Percentiles rank a stretch among this genome's conserved stretches.
Evolutionary conservation across 768 basidiomycete species (phyloP).

Genomic region (Sporobolomyces roseus): DNA sequence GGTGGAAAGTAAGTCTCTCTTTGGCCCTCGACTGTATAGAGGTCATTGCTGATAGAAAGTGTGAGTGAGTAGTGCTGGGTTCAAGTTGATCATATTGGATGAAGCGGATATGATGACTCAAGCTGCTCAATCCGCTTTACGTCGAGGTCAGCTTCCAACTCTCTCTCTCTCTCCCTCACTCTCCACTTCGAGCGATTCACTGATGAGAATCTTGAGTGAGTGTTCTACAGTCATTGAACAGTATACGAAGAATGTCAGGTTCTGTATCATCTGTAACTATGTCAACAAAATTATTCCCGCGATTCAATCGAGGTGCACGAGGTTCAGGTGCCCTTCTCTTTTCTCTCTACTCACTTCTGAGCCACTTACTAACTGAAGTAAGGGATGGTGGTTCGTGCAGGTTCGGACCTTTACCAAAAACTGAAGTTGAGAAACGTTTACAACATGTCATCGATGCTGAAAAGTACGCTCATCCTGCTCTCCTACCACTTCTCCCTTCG

Average conservation of each 20-base stretch:
- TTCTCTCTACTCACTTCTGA: not conserved
- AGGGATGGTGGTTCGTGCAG: constrained; percentile 10
- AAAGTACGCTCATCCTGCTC: constrained; percentile 54
- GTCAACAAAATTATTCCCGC: constrained; percentile 99
- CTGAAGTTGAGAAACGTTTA: constrained; percentile 79
- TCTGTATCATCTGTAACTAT: constrained; percentile 99
- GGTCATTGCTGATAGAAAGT: not conserved
- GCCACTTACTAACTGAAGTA: not conserved
- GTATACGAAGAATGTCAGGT: constrained; percentile 96
- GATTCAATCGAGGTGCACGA: constrained; percentile 95
- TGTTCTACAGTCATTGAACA: constrained; percentile 79
- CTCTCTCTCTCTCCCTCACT: not conserved
- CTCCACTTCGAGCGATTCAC: not conserved
- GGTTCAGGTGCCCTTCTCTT: constrained; percentile 59
- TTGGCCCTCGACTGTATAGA: not conserved
- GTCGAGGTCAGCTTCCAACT: constrained; percentile 56
- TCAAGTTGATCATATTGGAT: constrained; percentile 95
- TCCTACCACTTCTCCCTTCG: too few species aligned
- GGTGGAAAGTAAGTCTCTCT: constrained; percentile 9
- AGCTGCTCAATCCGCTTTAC: constrained; percentile 90
- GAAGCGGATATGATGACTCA: constrained; percentile 99
- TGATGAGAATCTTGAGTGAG: too few species aligned
- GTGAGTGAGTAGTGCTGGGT: constrained; percentile 63
- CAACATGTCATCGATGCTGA: constrained; percentile 75
- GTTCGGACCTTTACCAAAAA: constrained; percentile 83